phyloP scores from a whole-genome alignment of 352 stramenopile genomes.

The Globisporangium iwayamae region DNA sequence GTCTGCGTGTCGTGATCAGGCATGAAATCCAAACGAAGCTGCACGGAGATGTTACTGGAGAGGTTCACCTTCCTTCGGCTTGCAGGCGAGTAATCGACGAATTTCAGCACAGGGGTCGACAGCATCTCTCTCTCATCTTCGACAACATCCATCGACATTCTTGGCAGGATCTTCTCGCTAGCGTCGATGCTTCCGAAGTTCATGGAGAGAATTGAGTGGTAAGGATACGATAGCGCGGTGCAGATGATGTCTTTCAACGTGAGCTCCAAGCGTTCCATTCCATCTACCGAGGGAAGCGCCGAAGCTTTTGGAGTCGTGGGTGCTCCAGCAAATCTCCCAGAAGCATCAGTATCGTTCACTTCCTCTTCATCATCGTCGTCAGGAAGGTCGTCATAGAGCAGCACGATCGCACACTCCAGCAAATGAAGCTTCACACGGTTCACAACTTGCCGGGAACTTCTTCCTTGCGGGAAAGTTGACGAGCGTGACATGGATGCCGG shows the following conservation, averaged over 20 bases:
- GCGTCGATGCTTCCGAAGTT: conserved; percentile 62
- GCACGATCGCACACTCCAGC: conserved; percentile 61
- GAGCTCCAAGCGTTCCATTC: conserved; percentile 64
- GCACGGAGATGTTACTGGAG: conserved; percentile 63
- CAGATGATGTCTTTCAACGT: conserved; percentile 70
- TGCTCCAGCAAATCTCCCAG: conserved; percentile 24
- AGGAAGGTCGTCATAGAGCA: conserved; percentile 81
- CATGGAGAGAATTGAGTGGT: conserved; percentile 45
- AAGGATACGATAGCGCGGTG: conserved; percentile 57
- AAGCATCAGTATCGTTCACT: conserved; percentile 15
- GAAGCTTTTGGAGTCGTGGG: conserved; percentile 28
- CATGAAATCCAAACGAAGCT: conserved; percentile 62
- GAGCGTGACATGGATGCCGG: conserved; percentile 9
- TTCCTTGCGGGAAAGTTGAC: background rate
- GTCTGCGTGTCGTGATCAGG: conserved; percentile 22
- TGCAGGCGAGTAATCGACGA: conserved; percentile 56
- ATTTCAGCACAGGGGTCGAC: conserved; percentile 53
- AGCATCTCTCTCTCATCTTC: conserved; percentile 63
- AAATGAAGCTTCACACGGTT: conserved; percentile 77
- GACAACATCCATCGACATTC: conserved; percentile 69
- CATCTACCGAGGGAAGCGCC: conserved; percentile 48
- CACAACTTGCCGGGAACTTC: conserved; percentile 37
- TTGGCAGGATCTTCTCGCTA: conserved; percentile 68
- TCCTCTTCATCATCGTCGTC: conserved; percentile 42
- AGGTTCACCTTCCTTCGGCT: conserved; percentile 58